These are phyloP conservation scores for Protea cynaroides DNA, from an alignment of 164 flowering plant species.

Conservation along the genomic window DNA sequence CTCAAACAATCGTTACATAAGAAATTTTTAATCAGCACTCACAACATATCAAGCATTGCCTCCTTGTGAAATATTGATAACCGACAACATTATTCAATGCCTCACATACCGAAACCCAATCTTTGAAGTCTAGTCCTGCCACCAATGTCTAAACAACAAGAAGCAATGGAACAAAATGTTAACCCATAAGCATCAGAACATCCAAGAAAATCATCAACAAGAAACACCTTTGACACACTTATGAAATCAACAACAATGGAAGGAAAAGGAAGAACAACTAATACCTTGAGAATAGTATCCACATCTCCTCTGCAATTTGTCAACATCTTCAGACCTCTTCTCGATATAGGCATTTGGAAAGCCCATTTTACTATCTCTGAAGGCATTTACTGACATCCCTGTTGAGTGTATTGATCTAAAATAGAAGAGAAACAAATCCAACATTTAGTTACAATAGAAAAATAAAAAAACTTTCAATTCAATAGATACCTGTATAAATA, in stretches of 20 bases:
- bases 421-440: background rate
- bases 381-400: conserved; percentile 52
- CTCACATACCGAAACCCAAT: too few species aligned
- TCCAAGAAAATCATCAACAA: too few species aligned
- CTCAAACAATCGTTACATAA: background rate
- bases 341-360: conserved; percentile 28
- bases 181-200: too few species aligned
- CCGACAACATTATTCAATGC: too few species aligned
- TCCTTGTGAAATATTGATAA: too few species aligned
- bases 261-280: conserved; percentile 5
- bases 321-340: too few species aligned
- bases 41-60: conserved; percentile 59
- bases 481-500: background rate
- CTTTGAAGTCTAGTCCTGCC: too few species aligned
- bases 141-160: too few species aligned
- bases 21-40: conserved; percentile 20
- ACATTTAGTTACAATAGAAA: background rate
- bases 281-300: conserved; percentile 49
- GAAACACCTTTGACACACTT: too few species aligned
- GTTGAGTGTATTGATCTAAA: background rate
- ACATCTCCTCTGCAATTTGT: conserved; percentile 50
- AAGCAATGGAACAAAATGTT: too few species aligned
- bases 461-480: too few species aligned
- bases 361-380: conserved; percentile 47
- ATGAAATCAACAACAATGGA: conserved; percentile 2